These are phyloP conservation scores for Ziziphus jujuba DNA, from an alignment of 306 rosid genomes.

Conservation along the genomic window DNA sequence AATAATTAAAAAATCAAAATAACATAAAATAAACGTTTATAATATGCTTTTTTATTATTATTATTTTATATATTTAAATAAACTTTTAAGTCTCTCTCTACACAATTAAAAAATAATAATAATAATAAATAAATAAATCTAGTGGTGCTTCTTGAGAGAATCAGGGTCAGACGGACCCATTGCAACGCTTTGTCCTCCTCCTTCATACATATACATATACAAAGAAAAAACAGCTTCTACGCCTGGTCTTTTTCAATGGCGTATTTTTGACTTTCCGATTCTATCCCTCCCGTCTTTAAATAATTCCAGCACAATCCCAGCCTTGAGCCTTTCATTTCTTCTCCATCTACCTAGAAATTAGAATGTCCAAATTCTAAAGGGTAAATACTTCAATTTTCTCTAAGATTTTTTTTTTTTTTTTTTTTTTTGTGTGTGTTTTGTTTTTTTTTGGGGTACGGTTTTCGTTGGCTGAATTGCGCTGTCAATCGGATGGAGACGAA, in stretches of 20 bases:
- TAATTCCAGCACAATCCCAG: slow-evolving; percentile 6
- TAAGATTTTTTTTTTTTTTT: background rate
- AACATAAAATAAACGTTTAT: background rate
- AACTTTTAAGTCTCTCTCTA: too few relatives aligned
- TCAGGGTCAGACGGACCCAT: too few relatives aligned
- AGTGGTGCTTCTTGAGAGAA: too few relatives aligned
- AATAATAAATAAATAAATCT: too few relatives aligned
- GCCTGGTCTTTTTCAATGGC: slow-evolving; percentile 23
- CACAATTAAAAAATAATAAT: too few relatives aligned
- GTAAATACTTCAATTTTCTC: too few relatives aligned
- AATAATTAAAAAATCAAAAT: too few relatives aligned
- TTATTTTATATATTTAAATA: too few relatives aligned
- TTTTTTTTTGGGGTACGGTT: too few relatives aligned
- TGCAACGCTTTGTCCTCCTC: background rate
- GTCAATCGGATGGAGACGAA: slow-evolving; percentile 52
- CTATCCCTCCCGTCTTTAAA: slow-evolving; percentile 17
- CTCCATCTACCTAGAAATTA: background rate
- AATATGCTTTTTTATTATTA: background rate
- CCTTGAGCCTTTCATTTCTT: background rate
- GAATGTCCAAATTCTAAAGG: background rate
- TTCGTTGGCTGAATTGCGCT: slow-evolving; percentile 17
- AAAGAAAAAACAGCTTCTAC: slow-evolving; percentile 19
- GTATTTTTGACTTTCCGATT: slow-evolving; percentile 12
- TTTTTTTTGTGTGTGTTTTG: too few relatives aligned
- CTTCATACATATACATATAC: background rate